Evolutionary conservation across 225 moss, liverwort and hornwort genomes (phyloP).

Genomic region (Neckera pumila): DNA sequence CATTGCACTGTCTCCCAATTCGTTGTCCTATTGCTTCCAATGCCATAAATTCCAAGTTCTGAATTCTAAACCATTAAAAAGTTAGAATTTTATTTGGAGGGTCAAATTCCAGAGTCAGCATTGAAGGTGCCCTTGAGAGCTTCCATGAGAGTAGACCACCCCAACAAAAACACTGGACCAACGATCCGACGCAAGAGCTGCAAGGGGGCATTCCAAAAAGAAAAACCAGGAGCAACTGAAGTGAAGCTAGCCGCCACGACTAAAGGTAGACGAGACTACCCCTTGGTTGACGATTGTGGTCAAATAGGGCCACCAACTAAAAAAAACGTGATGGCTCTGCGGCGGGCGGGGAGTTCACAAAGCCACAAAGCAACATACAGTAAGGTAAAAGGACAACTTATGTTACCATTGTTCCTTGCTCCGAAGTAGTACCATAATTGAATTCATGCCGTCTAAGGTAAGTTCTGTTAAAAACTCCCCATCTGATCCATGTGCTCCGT

Average conservation of each 20-base stretch:
- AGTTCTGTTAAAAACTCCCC: background rate
- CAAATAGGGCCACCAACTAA: background rate
- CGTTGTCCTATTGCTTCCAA: no score
- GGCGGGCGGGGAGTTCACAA: background rate
- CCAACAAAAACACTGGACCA: no score
- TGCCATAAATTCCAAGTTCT: background rate
- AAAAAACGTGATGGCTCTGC: background rate
- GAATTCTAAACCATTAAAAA: no score
- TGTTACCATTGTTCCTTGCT: background rate
- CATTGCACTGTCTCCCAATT: no score
- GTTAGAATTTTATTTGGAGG: no score
- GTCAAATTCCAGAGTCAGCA: no score
- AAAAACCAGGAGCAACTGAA: background rate
- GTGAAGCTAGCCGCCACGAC: background rate
- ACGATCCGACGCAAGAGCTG: background rate
- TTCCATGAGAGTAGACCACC: background rate
- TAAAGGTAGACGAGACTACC: background rate
- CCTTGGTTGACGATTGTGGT: background rate
- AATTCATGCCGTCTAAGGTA: no score
- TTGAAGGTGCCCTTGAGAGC: background rate
- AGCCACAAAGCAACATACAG: background rate
- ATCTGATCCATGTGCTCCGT: background rate
- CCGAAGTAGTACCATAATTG: no score
- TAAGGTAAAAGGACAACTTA: no score
- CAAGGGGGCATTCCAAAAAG: no score